A percentile compares a stretch with the other conserved stretches of the same genome.
phyloP scores from a whole-genome alignment of 371 early-diverging fungal species.

The Mucor racemosus region DNA sequence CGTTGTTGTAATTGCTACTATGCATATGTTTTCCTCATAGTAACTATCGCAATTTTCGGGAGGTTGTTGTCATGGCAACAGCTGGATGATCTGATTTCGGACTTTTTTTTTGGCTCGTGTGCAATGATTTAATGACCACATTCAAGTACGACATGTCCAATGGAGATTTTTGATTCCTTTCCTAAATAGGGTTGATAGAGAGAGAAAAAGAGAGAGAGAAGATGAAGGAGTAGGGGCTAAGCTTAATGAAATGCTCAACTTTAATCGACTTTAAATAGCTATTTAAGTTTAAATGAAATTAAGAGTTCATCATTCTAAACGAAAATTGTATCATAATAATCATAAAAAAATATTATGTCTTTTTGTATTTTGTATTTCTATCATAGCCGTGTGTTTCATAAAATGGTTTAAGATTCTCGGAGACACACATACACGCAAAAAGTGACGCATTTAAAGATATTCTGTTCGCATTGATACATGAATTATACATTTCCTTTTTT shows the following conservation, averaged over 20 bases:
- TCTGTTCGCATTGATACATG: background rate
- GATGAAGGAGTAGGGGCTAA: background rate
- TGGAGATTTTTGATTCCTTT: background rate
- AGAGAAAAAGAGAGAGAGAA: too few species aligned
- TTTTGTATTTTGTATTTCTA: background rate
- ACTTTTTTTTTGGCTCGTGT: constrained; percentile 1
- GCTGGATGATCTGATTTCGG: background rate
- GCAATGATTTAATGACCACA: background rate
- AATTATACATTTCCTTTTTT: background rate
- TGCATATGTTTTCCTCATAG: background rate
- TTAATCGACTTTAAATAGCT: background rate
- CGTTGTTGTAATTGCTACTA: background rate
- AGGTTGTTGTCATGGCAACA: background rate
- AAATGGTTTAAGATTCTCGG: background rate
- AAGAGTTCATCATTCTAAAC: background rate
- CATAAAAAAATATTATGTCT: background rate
- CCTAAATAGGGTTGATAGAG: background rate
- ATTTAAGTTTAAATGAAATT: background rate
- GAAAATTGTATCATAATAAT: background rate
- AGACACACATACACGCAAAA: background rate
- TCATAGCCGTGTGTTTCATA: background rate
- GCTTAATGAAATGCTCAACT: background rate
- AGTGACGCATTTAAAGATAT: constrained; percentile 2
- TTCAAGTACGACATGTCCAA: background rate
- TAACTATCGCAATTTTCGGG: background rate